Evolutionary conservation across 768 basidiomycete species (phyloP).

Genomic region (Gymnopilus dilepis): DNA sequence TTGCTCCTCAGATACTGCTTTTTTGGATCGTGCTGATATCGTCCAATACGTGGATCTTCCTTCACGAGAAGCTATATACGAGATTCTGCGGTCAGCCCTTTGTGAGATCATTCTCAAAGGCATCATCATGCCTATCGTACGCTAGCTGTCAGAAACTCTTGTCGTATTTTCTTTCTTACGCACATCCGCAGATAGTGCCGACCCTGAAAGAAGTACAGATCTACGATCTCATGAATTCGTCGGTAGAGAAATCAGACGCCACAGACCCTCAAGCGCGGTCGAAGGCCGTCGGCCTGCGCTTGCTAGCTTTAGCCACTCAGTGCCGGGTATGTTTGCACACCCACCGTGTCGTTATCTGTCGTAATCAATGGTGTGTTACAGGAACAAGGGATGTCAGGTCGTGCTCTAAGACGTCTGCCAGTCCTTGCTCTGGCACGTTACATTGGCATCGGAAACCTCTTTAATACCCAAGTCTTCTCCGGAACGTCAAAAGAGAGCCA

Average conservation of each 20-base stretch:
- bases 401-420: slow-evolving; percentile 90
- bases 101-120: slow-evolving; percentile 78
- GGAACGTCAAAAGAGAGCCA: slow-evolving; percentile 20
- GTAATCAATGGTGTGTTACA: slow-evolving; percentile 34
- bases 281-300: slow-evolving; percentile 57
- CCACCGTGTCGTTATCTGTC: no score
- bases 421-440: slow-evolving; percentile 90
- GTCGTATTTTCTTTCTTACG: background rate
- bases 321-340: no score
- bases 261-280: slow-evolving; percentile 51
- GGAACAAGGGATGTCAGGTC: slow-evolving; percentile 88
- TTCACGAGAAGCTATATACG: slow-evolving; percentile 89
- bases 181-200: slow-evolving; percentile 59
- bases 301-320: slow-evolving; percentile 71
- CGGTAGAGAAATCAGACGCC: slow-evolving; percentile 19
- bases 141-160: slow-evolving; percentile 28
- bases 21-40: slow-evolving; percentile 96
- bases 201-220: slow-evolving; percentile 64
- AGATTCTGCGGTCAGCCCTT: slow-evolving; percentile 85
- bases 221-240: slow-evolving; percentile 51
- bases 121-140: slow-evolving; percentile 67
- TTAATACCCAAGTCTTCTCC: background rate
- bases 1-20: slow-evolving; percentile 79
- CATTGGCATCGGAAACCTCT: slow-evolving; percentile 59
- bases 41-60: slow-evolving; percentile 94